Evolutionary conservation across 495 filamentous ascomycete genomes (phyloP), one percentile per base, ranked within the genome.

Genomic region (Extremus antarcticus): DNA sequence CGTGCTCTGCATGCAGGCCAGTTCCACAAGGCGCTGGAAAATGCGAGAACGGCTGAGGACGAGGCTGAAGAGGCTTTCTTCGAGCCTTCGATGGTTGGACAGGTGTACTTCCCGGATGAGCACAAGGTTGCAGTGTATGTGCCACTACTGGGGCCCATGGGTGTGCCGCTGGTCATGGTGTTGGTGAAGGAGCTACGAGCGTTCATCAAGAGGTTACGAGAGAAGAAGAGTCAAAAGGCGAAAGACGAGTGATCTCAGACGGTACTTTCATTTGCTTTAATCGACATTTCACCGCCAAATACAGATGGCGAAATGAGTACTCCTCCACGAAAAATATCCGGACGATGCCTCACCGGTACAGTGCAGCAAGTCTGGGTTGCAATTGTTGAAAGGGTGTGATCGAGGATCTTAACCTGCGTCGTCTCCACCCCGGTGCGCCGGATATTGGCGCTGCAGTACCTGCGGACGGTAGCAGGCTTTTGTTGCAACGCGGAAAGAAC

Each of bases 111-210:
- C 68, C 92, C 92, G 1, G 94, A 98, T 64, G 92, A 98, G 70
- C 92, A 98, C 65, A 98, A 97, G 70, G 78, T 97, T n/a, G 94
- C 92, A 0, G 92, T 98, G 13, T 98, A 97, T 64, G 65, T 98
- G 58, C 92, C 92, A 15, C 70, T 97, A 15, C 70, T 98, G 49
- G 92, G 94, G 1, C 92, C 94, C 1, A 82, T 97, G 41, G 91
- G 87, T 10, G 94, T 97, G 8, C 92, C 92, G 22, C 70, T 98
- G 39, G 58, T 95, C 4, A 85, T 97, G 74, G 83, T 82, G 13
- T 73, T 86, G 50, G 40, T 90, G 29, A 97, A 94, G 64, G 90
- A 95, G 73, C 35, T 89, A 13, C 51, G 54, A 13, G 29, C 4
- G 29, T 35, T 35, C 29, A 35, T 35, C 29, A 32, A 51, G 65